Percentiles rank a stretch among this genome's conserved stretches.
These are phyloP conservation scores for Flaveria bidentis DNA, from an alignment of 129 eudicot species.

Conservation along the genomic window DNA sequence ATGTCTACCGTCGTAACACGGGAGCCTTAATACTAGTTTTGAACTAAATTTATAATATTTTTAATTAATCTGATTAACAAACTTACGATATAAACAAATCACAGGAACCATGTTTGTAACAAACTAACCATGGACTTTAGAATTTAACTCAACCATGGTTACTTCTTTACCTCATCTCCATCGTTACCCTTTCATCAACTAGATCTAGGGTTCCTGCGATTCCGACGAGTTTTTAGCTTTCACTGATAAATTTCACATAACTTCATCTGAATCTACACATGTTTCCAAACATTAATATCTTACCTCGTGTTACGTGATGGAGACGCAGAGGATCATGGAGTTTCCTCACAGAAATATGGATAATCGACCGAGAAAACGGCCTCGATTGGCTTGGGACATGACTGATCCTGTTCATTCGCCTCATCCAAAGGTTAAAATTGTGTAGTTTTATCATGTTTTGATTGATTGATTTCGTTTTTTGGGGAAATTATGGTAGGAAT, in stretches of 20 bases:
- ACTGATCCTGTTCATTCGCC: conserved; percentile 56
- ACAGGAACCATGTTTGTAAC: too few species aligned
- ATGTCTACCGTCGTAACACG: too few species aligned
- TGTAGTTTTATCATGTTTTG: neutral
- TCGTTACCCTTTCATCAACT: conserved; percentile 15
- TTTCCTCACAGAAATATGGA: conserved; percentile 61
- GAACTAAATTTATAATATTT: too few species aligned
- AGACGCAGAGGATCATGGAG: conserved; percentile 67
- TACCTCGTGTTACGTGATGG: conserved; percentile 44
- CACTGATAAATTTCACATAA: neutral
- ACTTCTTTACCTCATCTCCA: conserved; percentile 44
- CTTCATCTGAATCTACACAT: conserved; percentile 7
- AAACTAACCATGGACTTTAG: conserved; percentile 31
- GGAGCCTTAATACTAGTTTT: too few species aligned
- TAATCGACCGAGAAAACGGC: conserved; percentile 74
- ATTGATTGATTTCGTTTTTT: too few species aligned
- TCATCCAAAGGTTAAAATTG: conserved; percentile 45
- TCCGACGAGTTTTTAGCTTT: neutral
- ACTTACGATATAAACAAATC: too few species aligned
- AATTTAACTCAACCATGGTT: conserved; percentile 34
- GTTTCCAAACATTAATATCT: neutral
- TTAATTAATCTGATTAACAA: too few species aligned
- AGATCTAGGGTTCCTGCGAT: conserved; percentile 35
- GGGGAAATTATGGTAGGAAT: too few species aligned
- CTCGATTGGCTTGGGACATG: conserved; percentile 80